phyloP scores from a whole-genome alignment of 2,329 filamentous ascomycete genomes.

The Fusarium fracticaudum region DNA sequence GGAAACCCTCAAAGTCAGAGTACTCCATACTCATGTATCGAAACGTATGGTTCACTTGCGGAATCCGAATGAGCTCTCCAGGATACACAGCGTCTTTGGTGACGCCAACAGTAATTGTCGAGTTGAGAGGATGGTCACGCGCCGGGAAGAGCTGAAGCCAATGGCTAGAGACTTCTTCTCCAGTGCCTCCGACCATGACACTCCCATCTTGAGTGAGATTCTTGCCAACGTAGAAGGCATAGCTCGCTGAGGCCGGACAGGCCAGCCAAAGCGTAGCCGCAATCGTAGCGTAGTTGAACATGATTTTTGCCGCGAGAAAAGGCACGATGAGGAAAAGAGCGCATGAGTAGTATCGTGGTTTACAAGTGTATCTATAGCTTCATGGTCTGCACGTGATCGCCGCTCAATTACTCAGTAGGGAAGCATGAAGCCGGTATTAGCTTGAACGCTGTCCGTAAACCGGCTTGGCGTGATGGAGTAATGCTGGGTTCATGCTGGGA shows the following conservation, averaged over 20 bases:
- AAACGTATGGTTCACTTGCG: conserved; percentile 35
- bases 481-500: conserved; percentile 2
- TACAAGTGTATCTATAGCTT: conserved; percentile 21
- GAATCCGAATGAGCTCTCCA: conserved; percentile 36
- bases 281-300: conserved; percentile 13
- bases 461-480: background rate
- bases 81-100: conserved; percentile 33
- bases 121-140: conserved; percentile 51
- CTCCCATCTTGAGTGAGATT: conserved; percentile 54
- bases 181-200: conserved; percentile 57
- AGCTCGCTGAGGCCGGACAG: conserved; percentile 46
- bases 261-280: conserved; percentile 23
- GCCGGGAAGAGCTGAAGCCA: conserved; percentile 58
- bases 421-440: conserved; percentile 11
- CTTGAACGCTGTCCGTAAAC: background rate
- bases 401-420: conserved; percentile 24
- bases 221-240: conserved; percentile 59
- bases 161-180: conserved; percentile 58
- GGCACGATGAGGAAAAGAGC: background rate
- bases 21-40: conserved; percentile 41
- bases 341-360: background rate
- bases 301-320: background rate
- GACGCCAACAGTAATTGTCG: conserved; percentile 47
- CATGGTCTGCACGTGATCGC: conserved; percentile 17
- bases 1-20: conserved; percentile 39